Evolutionary conservation across 2,329 filamentous ascomycete species (phyloP), one percentile per base, ranked within the genome.

Genomic region (Sphaerostilbella broomeana): DNA sequence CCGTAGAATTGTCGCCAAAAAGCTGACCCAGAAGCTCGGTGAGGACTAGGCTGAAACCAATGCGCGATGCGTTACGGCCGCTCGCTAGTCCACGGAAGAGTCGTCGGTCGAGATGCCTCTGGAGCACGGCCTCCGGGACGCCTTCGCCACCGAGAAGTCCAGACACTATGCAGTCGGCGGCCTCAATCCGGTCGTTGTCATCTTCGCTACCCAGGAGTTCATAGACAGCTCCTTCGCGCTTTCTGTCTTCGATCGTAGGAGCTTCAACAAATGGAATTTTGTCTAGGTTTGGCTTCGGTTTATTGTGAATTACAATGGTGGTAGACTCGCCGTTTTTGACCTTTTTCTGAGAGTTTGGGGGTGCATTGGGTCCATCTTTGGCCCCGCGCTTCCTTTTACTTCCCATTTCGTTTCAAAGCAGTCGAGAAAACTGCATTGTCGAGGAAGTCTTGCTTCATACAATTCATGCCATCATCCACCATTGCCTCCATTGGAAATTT

Each of bases 61-160:
- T 67, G 18, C 92, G 76, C 13, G 90, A 87, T 10, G 86, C 86
- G 65, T 95, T 95, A 42, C 87, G 81, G 39, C 87, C 83, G 58
- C 88, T 95, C 45, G 89, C 88, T 13, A 97, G 77, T 27, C 92
- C 92, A 39, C 86, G 79, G 59, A 95, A 86, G 25, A 98, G 69
- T 18, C 84, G 74, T 55, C 76, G 75, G 47, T 78, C 74, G 20
- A 82, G 63, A 50, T 82, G 78, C 43, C 75, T 65, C 49, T 70
- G 59, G 11, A 82, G 63, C 3, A 75, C 70, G 1, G 63, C 51
- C 54, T 81, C 75, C 3, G 68, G 47, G 4, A 71, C 72, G 21
- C 64, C 63, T 15, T 73, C 61, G 29, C 63, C 65, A 26, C 59
- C 68, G 1, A 81, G 54, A 2, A 82, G 65, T 6, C 71, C 70